A percentile compares a stretch with the other conserved stretches of the same genome.
Evolutionary conservation across 1,284 basidiomycete genomes (phyloP).

Genomic region (Leucoagaricus sp.): DNA sequence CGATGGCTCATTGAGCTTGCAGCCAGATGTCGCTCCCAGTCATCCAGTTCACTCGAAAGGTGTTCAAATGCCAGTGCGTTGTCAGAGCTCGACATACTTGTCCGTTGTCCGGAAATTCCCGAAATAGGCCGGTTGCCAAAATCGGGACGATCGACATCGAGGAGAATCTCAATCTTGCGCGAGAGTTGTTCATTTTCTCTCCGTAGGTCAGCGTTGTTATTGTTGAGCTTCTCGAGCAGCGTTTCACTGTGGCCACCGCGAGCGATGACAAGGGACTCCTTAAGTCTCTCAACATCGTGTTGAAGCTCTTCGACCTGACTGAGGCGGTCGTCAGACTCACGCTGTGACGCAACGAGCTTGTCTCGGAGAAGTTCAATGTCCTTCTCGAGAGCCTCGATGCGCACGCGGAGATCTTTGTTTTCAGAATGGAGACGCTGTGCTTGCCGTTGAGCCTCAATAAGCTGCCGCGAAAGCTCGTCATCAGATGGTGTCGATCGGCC

Average conservation of each 20-base stretch:
- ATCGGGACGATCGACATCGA: conserved; percentile 78
- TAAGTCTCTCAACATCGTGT: conserved; percentile 77
- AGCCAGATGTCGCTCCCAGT: conserved; percentile 75
- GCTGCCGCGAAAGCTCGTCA: conserved; percentile 69
- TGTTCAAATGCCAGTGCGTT: conserved; percentile 73
- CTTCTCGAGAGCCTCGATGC: conserved; percentile 74
- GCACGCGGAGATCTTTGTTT: conserved; percentile 75
- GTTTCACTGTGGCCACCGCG: conserved; percentile 75
- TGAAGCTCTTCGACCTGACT: conserved; percentile 79
- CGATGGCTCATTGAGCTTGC: conserved; percentile 74
- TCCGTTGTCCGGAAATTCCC: conserved; percentile 59
- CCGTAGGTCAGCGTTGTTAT: conserved; percentile 75
- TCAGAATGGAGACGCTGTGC: conserved; percentile 67
- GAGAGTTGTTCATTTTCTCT: conserved; percentile 84
- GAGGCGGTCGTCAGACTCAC: conserved; percentile 75
- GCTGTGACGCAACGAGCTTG: conserved; percentile 69
- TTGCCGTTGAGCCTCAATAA: conserved; percentile 73
- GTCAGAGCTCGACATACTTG: conserved; percentile 81
- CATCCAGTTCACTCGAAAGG: conserved; percentile 76
- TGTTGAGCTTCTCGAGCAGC: conserved; percentile 71
- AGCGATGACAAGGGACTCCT: conserved; percentile 74
- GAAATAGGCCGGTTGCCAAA: conserved; percentile 69
- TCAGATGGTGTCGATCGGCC: conserved; percentile 82
- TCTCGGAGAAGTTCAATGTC: conserved; percentile 75
- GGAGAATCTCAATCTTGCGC: conserved; percentile 83